These are phyloP conservation scores for Onygenales sp. DNA, from an alignment of 2,329 filamentous ascomycete genomes.

Conservation along the genomic window DNA sequence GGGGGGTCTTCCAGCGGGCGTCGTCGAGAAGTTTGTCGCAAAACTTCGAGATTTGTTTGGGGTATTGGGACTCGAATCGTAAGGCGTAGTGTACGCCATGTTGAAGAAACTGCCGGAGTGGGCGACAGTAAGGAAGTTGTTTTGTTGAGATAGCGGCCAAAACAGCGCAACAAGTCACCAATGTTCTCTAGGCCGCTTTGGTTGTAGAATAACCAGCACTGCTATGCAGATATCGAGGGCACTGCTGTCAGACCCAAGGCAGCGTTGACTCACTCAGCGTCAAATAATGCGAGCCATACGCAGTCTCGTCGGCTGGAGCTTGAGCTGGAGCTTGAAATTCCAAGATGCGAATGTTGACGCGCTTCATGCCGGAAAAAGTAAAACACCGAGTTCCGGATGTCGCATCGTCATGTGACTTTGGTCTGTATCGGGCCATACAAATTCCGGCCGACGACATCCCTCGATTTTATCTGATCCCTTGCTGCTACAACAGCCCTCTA, in stretches of 20 bases:
- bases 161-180: background rate
- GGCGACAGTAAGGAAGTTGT: background rate
- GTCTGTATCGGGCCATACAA: background rate
- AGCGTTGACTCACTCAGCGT: background rate
- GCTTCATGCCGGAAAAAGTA: background rate
- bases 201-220: background rate
- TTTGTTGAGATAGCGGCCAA: background rate
- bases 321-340: background rate
- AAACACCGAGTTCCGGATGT: background rate
- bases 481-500: no score
- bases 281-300: background rate
- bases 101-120: conserved; percentile 7
- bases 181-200: background rate
- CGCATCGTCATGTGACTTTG: background rate
- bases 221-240: background rate
- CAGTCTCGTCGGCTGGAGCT: background rate
- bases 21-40: conserved; percentile 42
- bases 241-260: background rate
- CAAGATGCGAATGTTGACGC: conserved; percentile 1
- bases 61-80: conserved; percentile 24
- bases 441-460: no score
- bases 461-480: no score
- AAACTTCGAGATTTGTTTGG: conserved; percentile 30
- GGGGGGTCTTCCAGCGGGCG: conserved; percentile 48
- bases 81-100: conserved; percentile 28